These are phyloP conservation scores for Rhodofomes roseus DNA, from an alignment of 1,284 basidiomycete species.

Conservation along the genomic window DNA sequence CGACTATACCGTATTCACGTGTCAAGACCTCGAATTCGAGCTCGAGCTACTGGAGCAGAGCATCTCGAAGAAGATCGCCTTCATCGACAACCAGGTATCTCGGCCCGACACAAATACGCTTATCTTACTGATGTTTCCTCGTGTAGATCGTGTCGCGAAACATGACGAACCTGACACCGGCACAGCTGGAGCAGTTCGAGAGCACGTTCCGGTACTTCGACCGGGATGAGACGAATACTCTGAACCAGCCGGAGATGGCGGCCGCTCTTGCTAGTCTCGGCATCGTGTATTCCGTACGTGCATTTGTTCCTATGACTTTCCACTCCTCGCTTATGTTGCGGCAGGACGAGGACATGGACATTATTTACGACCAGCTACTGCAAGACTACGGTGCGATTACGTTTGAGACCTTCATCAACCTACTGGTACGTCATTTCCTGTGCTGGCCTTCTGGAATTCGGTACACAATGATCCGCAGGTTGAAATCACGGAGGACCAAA, in stretches of 20 bases:
- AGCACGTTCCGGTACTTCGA: constrained; percentile 98
- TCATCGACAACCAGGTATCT: constrained; percentile 91
- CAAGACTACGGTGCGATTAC: constrained; percentile 86
- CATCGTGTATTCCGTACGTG: constrained; percentile 80
- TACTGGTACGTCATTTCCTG: constrained; percentile 58
- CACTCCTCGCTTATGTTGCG: constrained; percentile 7
- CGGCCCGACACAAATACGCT: not conserved
- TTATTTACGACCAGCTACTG: constrained; percentile 82
- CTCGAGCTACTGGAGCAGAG: constrained; percentile 80
- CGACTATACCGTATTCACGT: constrained; percentile 91
- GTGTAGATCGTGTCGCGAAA: constrained; percentile 79
- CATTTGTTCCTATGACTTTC: not conserved
- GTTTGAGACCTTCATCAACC: constrained; percentile 93
- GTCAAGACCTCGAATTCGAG: constrained; percentile 90
- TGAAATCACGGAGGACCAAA: constrained; percentile 95
- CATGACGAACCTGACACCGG: constrained; percentile 90
- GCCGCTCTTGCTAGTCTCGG: constrained; percentile 93
- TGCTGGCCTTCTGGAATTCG: not conserved
- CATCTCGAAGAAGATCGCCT: constrained; percentile 86
- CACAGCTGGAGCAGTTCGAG: constrained; percentile 96
- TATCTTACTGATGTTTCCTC: not conserved
- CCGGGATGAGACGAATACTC: constrained; percentile 86
- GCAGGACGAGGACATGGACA: constrained; percentile 84
- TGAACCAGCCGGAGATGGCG: constrained; percentile 83
- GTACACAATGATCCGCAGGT: constrained; percentile 48